A percentile compares a stretch with the other conserved stretches of the same genome.
phyloP scores from a whole-genome alignment of 2,329 filamentous ascomycete species.

The Fusarium burgessii region DNA sequence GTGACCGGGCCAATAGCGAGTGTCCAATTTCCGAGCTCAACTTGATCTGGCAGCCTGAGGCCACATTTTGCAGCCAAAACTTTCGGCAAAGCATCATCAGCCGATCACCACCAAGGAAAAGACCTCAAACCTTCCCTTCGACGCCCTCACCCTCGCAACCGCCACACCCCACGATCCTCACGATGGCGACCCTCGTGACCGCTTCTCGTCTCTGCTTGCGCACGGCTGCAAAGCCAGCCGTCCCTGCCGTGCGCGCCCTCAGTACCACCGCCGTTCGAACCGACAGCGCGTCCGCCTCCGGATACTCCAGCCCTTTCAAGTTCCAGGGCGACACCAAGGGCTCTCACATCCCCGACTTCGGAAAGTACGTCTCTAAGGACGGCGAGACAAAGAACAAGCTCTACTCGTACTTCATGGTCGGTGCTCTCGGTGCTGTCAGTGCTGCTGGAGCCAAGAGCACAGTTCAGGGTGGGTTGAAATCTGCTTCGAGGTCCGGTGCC shows the following conservation, averaged over 20 bases:
- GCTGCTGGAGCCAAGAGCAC: constrained; percentile 97
- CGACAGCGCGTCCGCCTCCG: constrained; percentile 61
- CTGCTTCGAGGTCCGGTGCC: constrained; percentile 6
- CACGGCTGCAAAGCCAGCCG: constrained; percentile 58
- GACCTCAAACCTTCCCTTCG: constrained; percentile 59
- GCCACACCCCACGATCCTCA: constrained; percentile 47
- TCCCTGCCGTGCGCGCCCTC: constrained; percentile 63
- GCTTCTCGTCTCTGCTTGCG: constrained; percentile 78
- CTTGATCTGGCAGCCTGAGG: constrained; percentile 57
- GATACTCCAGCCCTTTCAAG: constrained; percentile 74
- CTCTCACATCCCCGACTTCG: constrained; percentile 87
- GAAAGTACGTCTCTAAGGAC: constrained; percentile 82
- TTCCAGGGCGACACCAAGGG: constrained; percentile 70
- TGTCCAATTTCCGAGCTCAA: constrained; percentile 60
- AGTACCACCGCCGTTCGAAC: constrained; percentile 65
- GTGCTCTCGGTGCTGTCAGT: constrained; percentile 89
- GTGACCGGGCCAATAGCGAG: constrained; percentile 58
- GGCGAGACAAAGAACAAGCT: constrained; percentile 81
- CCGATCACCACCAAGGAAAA: constrained; percentile 56
- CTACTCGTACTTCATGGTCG: constrained; percentile 99
- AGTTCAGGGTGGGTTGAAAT: constrained; percentile 84
- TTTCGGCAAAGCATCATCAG: constrained; percentile 58
- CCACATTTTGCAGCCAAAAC: constrained; percentile 55
- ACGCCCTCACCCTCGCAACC: constrained; percentile 42
- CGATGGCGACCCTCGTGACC: constrained; percentile 76